phyloP scores from a whole-genome alignment of 2,329 filamentous ascomycete species.

The Colletotrichum neosansevieriae region DNA sequence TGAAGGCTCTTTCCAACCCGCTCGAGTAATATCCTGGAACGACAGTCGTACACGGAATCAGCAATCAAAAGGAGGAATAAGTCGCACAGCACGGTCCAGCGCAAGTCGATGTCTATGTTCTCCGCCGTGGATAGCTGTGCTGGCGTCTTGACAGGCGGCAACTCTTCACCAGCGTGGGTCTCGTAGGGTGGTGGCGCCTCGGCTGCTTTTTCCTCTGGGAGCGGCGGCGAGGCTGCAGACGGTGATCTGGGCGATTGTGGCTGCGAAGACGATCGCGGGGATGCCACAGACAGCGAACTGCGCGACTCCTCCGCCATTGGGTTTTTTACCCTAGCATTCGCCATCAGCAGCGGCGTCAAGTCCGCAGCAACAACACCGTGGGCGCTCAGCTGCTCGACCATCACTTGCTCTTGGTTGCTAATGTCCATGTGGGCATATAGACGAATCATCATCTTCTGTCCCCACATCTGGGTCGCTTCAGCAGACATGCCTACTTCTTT shows the following conservation, averaged over 20 bases:
- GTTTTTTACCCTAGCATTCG: slow-evolving; percentile 93
- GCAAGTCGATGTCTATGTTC: slow-evolving; percentile 93
- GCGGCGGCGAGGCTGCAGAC: slow-evolving; percentile 44
- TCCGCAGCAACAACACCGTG: slow-evolving; percentile 90
- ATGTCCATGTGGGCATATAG: slow-evolving; percentile 98
- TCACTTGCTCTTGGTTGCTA: slow-evolving; percentile 88
- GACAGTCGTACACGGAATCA: slow-evolving; percentile 92
- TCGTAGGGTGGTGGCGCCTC: slow-evolving; percentile 71
- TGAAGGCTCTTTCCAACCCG: slow-evolving; percentile 83
- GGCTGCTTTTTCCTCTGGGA: slow-evolving; percentile 59
- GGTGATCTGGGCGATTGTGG: slow-evolving; percentile 22
- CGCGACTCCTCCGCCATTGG: slow-evolving; percentile 74
- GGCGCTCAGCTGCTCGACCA: slow-evolving; percentile 96
- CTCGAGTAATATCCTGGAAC: slow-evolving; percentile 87
- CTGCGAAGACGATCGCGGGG: slow-evolving; percentile 1
- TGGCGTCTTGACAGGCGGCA: slow-evolving; percentile 84
- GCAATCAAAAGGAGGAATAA: slow-evolving; percentile 95
- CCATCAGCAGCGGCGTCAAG: slow-evolving; percentile 87
- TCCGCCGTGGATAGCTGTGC: slow-evolving; percentile 84
- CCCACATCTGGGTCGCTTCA: slow-evolving; percentile 93
- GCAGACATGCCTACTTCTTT: slow-evolving; percentile 77
- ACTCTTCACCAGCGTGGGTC: slow-evolving; percentile 74
- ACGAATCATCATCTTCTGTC: slow-evolving; percentile 97
- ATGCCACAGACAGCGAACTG: slow-evolving; percentile 22
- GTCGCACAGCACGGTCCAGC: slow-evolving; percentile 97